Evolutionary conservation across 129 eudicot genomes (phyloP).

Genomic region (Flaveria linearis): DNA sequence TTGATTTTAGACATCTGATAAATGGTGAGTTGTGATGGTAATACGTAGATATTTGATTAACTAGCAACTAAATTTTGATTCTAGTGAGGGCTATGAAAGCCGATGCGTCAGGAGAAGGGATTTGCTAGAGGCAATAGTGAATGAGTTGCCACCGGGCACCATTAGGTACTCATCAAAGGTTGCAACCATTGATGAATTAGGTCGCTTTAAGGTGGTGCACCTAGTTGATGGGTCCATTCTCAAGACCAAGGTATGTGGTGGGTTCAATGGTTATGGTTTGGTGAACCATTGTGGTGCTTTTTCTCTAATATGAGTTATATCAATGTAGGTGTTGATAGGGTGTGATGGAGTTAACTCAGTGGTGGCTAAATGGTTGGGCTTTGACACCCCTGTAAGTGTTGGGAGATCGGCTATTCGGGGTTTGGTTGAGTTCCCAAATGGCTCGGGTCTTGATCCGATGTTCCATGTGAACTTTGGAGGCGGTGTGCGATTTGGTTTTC

Average conservation of each 20-base stretch:
- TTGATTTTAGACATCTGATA: too few relatives aligned
- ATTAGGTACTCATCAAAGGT: slow-evolving; percentile 77
- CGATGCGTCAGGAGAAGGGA: slow-evolving; percentile 73
- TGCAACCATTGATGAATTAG: slow-evolving; percentile 58
- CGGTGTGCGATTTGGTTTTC: slow-evolving; percentile 67
- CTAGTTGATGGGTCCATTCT: slow-evolving; percentile 64
- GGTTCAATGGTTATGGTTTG: not conserved
- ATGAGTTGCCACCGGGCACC: slow-evolving; percentile 58
- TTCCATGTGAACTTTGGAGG: slow-evolving; percentile 46
- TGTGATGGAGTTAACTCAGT: slow-evolving; percentile 81
- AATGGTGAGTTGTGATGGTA: too few relatives aligned
- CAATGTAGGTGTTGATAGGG: slow-evolving; percentile 75
- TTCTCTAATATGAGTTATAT: not conserved
- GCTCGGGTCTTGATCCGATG: slow-evolving; percentile 58
- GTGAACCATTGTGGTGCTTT: not conserved
- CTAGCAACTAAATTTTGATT: not conserved
- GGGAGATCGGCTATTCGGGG: slow-evolving; percentile 80
- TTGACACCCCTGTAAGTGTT: slow-evolving; percentile 45
- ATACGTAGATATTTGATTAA: not conserved
- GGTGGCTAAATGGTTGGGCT: slow-evolving; percentile 72
- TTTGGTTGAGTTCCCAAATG: slow-evolving; percentile 58
- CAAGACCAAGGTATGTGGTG: slow-evolving; percentile 50
- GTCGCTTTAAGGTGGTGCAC: slow-evolving; percentile 59
- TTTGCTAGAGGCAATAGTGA: slow-evolving; percentile 57
- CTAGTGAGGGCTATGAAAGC: slow-evolving; percentile 54